phyloP scores from a whole-genome alignment of 169 alveolate species.

The Eimeria tenella region DNA sequence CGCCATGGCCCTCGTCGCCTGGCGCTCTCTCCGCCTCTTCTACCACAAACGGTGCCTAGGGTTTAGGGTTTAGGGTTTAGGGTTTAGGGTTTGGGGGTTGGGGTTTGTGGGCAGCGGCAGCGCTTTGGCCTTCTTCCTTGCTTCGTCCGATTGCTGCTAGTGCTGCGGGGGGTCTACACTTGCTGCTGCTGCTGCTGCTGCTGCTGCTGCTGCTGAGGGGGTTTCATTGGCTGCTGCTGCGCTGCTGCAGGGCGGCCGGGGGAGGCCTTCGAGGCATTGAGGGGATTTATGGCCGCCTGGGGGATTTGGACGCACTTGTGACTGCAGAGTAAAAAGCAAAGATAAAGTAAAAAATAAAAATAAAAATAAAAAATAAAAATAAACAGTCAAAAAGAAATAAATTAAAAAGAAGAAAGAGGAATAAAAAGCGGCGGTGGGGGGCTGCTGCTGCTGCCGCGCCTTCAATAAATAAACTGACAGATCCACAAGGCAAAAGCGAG shows the following conservation, averaged over 20 bases:
- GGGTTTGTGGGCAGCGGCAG: no score
- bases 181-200: no score
- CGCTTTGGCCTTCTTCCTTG: no score
- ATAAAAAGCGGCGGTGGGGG: background rate
- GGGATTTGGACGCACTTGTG: constrained; percentile 63
- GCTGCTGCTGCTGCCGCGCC: background rate
- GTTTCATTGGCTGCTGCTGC: background rate
- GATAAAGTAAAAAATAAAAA: background rate
- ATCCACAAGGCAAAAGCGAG: no score
- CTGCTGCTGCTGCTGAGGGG: no score
- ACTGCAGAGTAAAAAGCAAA: background rate
- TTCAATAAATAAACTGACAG: background rate
- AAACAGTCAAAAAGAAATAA: background rate
- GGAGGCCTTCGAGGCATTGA: constrained; percentile 62
- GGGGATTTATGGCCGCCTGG: constrained; percentile 29
- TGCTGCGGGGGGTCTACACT: no score
- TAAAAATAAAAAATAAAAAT: background rate
- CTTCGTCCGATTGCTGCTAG: no score
- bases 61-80: constrained; percentile 23
- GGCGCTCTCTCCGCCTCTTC: constrained; percentile 47
- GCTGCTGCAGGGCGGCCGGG: constrained; percentile 51
- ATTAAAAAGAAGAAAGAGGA: background rate
- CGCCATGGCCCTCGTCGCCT: constrained; percentile 53
- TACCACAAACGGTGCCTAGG: constrained; percentile 44
- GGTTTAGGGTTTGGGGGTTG: no score